A percentile compares a stretch with the other conserved stretches of the same genome.
Conservation (phyloP, 2,329 filamentous ascomycete genomes). For the Neodidymelliopsis sp. region DNA sequence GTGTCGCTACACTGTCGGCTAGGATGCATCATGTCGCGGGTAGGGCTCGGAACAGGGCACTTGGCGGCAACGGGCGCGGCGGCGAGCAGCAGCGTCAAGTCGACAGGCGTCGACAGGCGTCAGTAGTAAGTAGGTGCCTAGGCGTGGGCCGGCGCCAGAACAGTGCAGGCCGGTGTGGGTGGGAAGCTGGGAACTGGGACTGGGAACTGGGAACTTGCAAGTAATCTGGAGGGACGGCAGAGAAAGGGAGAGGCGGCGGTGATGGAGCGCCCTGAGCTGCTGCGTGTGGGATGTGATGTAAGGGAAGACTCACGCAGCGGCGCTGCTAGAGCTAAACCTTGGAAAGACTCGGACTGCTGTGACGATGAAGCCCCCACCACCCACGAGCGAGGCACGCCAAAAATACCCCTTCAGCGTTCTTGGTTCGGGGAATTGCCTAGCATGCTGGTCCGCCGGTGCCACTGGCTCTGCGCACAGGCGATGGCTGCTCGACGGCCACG, state of each 20-base stretch:
- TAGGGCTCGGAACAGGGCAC: too few relatives aligned
- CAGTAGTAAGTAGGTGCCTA: too few relatives aligned
- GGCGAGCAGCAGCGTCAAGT: conserved; percentile 11
- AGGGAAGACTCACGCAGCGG: conserved; percentile 20
- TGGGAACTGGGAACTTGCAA: too few relatives aligned
- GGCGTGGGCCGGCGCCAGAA: background rate
- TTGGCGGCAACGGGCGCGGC: conserved; percentile 11
- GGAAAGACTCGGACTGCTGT: conserved; percentile 25
- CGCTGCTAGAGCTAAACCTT: conserved; percentile 15
- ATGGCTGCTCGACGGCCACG: conserved; percentile 5
- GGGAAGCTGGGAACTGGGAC: conserved; percentile 15
- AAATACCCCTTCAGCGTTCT: conserved; percentile 28
- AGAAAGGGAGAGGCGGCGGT: conserved; percentile 16
- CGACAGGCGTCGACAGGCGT: too few relatives aligned
- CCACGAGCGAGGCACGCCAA: conserved; percentile 28
- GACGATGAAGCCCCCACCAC: conserved; percentile 25
- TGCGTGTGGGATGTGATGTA: conserved; percentile 21
- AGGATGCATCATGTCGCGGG: conserved; percentile 31
- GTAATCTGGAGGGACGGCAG: conserved; percentile 15
- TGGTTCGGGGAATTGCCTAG: conserved; percentile 27
- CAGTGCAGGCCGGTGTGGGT: conserved; percentile 8
- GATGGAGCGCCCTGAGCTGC: conserved; percentile 14
- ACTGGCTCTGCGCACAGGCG: conserved; percentile 14
- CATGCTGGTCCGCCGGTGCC: conserved; percentile 16
- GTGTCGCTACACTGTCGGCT: conserved; percentile 23